Percentiles rank a stretch among this genome's conserved stretches.
These are phyloP conservation scores for Alternaria gansuensis DNA, from an alignment of 2,329 filamentous ascomycete genomes.

Conservation along the genomic window DNA sequence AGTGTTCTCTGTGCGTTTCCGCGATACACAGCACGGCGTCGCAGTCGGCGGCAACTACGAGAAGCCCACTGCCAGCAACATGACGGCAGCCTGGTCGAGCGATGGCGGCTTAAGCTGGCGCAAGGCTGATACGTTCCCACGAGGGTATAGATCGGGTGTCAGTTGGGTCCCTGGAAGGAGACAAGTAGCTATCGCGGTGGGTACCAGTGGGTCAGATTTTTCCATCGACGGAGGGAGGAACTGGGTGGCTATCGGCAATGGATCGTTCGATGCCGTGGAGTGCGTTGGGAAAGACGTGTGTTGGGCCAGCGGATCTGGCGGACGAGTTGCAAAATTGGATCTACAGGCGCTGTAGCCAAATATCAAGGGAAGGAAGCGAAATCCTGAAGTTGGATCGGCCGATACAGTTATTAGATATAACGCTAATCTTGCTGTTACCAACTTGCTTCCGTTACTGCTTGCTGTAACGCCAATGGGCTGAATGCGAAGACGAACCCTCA, in stretches of 20 bases:
- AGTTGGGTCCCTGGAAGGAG: conserved; percentile 36
- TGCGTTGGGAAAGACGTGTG: conserved; percentile 31
- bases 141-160: conserved; percentile 39
- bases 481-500: not conserved
- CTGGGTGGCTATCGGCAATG: conserved; percentile 39
- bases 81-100: conserved; percentile 38
- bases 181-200: conserved; percentile 36
- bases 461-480: not conserved
- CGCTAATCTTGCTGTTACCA: not conserved
- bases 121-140: conserved; percentile 33
- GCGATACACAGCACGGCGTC: conserved; percentile 34
- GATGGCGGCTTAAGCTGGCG: conserved; percentile 39
- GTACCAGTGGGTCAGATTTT: conserved; percentile 41
- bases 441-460: not conserved
- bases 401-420: too few relatives aligned
- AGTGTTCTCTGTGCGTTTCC: conserved; percentile 43
- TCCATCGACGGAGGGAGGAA: conserved; percentile 39
- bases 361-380: not conserved
- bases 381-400: too few relatives aligned
- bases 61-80: conserved; percentile 30
- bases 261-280: conserved; percentile 42
- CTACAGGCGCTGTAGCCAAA: not conserved
- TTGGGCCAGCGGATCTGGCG: conserved; percentile 41
- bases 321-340: conserved; percentile 32
- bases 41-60: conserved; percentile 42